These are phyloP conservation scores for Neofusicoccum parvum DNA, from an alignment of 2,329 filamentous ascomycete species.

Conservation along the genomic window DNA sequence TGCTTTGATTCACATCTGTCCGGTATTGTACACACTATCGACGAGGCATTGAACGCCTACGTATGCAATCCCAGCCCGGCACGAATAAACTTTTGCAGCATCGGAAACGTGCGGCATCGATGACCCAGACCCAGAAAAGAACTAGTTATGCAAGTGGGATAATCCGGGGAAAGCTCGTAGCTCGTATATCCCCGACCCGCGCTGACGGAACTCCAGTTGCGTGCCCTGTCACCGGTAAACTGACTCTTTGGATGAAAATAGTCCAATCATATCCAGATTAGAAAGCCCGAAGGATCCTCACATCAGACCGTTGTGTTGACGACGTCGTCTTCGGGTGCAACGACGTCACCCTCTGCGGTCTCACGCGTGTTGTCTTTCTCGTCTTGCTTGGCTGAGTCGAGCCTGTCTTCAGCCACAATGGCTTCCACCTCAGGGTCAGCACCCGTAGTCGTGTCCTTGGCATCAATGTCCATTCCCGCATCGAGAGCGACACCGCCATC, in stretches of 20 bases:
- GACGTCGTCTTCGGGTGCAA: constrained; percentile 8
- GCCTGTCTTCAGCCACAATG: constrained; percentile 8
- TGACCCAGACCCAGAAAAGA: not conserved
- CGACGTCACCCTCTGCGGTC: constrained; percentile 12
- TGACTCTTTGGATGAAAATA: not conserved
- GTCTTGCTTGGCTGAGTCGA: constrained; percentile 10
- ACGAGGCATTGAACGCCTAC: not conserved
- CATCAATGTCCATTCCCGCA: constrained; percentile 8
- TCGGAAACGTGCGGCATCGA: constrained; percentile 2
- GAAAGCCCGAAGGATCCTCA: not conserved
- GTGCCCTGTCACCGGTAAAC: not conserved
- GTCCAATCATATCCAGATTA: not conserved
- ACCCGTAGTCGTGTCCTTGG: not conserved
- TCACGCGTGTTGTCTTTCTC: constrained; percentile 10
- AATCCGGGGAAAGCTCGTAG: not conserved
- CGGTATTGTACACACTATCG: not conserved
- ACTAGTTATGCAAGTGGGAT: not conserved
- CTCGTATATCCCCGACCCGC: not conserved
- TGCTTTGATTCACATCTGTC: not conserved
- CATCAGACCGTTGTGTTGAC: constrained; percentile 16
- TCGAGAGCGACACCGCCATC: constrained; percentile 1
- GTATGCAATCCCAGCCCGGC: not conserved
- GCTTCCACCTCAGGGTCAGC: constrained; percentile 3
- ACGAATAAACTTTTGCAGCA: constrained; percentile 6
- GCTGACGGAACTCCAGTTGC: not conserved